phyloP scores from a whole-genome alignment of 768 basidiomycete genomes.

The Serpula lacrymans region DNA sequence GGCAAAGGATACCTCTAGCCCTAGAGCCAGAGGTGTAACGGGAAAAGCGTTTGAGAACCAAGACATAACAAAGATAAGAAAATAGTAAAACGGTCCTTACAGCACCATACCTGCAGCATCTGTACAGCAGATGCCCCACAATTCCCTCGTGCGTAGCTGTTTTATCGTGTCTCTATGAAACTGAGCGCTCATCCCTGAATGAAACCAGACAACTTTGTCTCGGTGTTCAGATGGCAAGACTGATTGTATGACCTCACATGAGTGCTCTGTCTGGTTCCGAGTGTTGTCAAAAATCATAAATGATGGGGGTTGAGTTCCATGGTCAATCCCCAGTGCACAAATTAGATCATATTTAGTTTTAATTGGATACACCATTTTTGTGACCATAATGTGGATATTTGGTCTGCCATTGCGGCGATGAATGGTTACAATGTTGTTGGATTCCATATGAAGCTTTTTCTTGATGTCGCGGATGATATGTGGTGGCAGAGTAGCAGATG shows the following conservation, averaged over 20 bases:
- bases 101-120: slow-evolving; percentile 14
- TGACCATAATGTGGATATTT: slow-evolving; percentile 24
- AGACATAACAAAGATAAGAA: no score
- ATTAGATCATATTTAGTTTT: slow-evolving; percentile 12
- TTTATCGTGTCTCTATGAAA: slow-evolving; percentile 8
- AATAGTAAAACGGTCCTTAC: no score
- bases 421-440: slow-evolving; percentile 9
- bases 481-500: slow-evolving; percentile 31
- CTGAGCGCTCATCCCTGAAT: slow-evolving; percentile 11
- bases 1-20: no score
- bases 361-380: slow-evolving; percentile 13
- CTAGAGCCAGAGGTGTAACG: no score
- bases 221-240: slow-evolving; percentile 2
- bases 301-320: slow-evolving; percentile 3
- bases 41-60: no score
- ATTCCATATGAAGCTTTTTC: slow-evolving; percentile 15
- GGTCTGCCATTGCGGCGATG: slow-evolving; percentile 27
- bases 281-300: slow-evolving; percentile 23
- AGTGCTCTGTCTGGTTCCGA: slow-evolving; percentile 9
- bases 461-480: slow-evolving; percentile 21
- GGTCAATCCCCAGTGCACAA: slow-evolving; percentile 9
- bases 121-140: slow-evolving; percentile 13
- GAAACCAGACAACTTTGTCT: slow-evolving; percentile 19
- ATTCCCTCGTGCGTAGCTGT: slow-evolving; percentile 1
- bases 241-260: slow-evolving; percentile 3